A percentile compares a stretch with the other conserved stretches of the same genome.
Conservation (phyloP, 345 rosid species). For the Abelmoschus esculentus region DNA sequence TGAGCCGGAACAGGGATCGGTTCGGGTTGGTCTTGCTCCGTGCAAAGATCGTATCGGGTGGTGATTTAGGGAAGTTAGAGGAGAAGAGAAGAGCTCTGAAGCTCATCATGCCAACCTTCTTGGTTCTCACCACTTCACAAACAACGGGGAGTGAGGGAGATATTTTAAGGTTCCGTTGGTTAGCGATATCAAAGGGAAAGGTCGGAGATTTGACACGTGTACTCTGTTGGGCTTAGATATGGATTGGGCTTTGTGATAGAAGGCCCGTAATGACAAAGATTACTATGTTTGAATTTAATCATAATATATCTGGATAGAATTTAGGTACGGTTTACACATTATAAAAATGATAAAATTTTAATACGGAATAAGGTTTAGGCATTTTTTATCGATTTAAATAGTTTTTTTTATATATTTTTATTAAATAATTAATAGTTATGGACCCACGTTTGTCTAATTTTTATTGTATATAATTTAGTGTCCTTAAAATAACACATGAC, state of each 20-base stretch:
- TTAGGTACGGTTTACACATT: too few species aligned
- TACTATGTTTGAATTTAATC: too few species aligned
- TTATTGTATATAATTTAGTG: too few species aligned
- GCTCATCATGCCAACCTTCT: slow-evolving; percentile 57
- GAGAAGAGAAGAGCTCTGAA: slow-evolving; percentile 50
- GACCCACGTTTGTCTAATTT: too few species aligned
- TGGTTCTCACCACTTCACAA: slow-evolving; percentile 20
- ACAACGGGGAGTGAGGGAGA: not conserved
- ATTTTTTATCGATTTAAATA: too few species aligned
- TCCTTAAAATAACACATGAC: too few species aligned
- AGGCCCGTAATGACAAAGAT: too few species aligned
- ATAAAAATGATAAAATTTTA: too few species aligned
- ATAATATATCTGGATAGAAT: too few species aligned
- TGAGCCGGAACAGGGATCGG: slow-evolving; percentile 16
- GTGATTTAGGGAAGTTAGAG: slow-evolving; percentile 25
- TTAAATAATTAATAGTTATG: too few species aligned
- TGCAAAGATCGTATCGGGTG: slow-evolving; percentile 15
- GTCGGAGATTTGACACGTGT: slow-evolving; percentile 52
- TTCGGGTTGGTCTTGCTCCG: slow-evolving; percentile 13
- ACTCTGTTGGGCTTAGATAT: slow-evolving; percentile 3
- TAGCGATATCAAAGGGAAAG: slow-evolving; percentile 36
- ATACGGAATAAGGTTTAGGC: too few species aligned
- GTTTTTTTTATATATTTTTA: too few species aligned
- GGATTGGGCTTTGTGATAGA: not conserved
- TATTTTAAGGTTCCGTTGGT: not conserved